Evolutionary conservation across 2,329 filamentous ascomycete species (phyloP).

Genomic region (Talaromyces sp.): DNA sequence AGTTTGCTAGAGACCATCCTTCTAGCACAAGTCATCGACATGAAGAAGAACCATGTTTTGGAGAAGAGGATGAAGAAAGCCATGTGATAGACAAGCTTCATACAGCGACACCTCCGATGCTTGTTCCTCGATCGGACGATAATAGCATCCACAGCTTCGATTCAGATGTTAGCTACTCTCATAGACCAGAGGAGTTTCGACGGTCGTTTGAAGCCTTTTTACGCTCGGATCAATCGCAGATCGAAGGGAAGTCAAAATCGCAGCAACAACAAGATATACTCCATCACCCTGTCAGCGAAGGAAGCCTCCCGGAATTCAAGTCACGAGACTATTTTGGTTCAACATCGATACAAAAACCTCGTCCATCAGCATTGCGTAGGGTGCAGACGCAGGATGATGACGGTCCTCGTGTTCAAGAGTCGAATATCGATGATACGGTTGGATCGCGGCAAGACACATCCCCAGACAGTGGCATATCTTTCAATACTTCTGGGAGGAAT

Average conservation of each 20-base stretch:
- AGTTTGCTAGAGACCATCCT: constrained; percentile 27
- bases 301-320: constrained; percentile 34
- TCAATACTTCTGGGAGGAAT: constrained; percentile 21
- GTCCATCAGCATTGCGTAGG: constrained; percentile 32
- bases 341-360: constrained; percentile 26
- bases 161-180: constrained; percentile 30
- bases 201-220: constrained; percentile 41
- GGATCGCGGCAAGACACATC: constrained; percentile 24
- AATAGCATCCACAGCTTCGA: constrained; percentile 19
- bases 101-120: constrained; percentile 41
- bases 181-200: constrained; percentile 34
- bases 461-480: constrained; percentile 20
- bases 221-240: constrained; percentile 36
- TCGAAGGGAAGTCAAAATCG: constrained; percentile 35
- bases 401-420: constrained; percentile 16
- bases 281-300: constrained; percentile 32
- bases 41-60: constrained; percentile 13
- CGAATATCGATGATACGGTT: constrained; percentile 20
- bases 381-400: constrained; percentile 33
- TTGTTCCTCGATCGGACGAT: constrained; percentile 40
- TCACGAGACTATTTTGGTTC: constrained; percentile 19
- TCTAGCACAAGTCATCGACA: constrained; percentile 24
- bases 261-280: constrained; percentile 39
- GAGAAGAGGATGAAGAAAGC: constrained; percentile 37
- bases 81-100: constrained; percentile 36